Base-by-base conservation (phyloP, 2,329 filamentous ascomycete genomes). In the Fusarium sp. region DNA sequence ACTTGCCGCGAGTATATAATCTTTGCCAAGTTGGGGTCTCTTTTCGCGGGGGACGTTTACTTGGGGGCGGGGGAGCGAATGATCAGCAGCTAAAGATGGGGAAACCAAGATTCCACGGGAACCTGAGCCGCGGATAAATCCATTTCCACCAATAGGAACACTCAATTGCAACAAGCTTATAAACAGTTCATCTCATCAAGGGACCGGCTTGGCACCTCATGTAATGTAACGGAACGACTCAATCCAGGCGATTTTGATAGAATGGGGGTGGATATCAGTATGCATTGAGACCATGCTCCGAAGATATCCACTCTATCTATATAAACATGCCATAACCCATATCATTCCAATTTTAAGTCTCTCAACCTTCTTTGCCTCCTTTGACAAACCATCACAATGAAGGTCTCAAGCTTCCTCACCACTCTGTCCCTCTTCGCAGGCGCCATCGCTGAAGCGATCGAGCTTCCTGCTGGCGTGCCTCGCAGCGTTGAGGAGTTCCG, bases 401-500 rank as follows among this genome's bases (percentile, higher is more conserved):
- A 75, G 60, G 27, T 70, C 16, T 71, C 72, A 13, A 49, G 47
- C 41, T 60, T 74, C 62, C 32, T 75, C 46, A 62, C 73, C 2
- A 22, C 60, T 27, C 27, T 74, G 13, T 64, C 66, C 24, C 52
- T 75, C 53, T 47, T 75, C 18, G 51, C 69, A 3, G 66, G 72
- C 2, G 70, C 45, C 18, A 51, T 75, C 4, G 73, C 65, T 12
- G 65, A 56, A 10, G 62, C 62, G 9, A 46, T 75, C 15, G 74
- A 75, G 29, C 70, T 75, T 29, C 74, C 73, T 5, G 70, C 72
- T 6, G 68, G 64, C 22, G 74, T 75, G 5, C 74, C 74, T 18
- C 60, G 73, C n/a, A 74, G 65, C 18, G 54, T 75, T 16, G 67
- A 68, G 24, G 58, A 70, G 34, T 71, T 71, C 13, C 61, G 69